Conservation (phyloP, 2,329 filamentous ascomycete species). For the Beauveria brongniartii region DNA sequence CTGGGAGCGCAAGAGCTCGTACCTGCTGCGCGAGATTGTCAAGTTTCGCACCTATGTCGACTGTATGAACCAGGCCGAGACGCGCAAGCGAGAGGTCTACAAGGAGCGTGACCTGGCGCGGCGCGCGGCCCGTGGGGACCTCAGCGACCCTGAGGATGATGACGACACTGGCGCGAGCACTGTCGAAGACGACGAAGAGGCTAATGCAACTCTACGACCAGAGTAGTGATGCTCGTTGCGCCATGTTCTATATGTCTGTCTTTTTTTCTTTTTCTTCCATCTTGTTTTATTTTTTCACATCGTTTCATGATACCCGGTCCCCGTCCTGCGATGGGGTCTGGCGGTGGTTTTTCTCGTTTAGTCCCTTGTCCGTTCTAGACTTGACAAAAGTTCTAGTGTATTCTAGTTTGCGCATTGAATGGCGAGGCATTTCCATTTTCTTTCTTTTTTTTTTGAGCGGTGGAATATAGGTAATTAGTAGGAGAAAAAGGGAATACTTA, state of each 20-base stretch:
- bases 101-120: constrained; percentile 45
- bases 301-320: neutral
- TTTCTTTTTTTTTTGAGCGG: neutral
- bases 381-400: neutral
- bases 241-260: neutral
- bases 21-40: constrained; percentile 86
- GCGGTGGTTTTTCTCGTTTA: neutral
- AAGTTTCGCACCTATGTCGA: constrained; percentile 97
- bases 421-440: neutral
- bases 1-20: constrained; percentile 93
- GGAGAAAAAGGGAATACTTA: neutral
- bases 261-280: neutral
- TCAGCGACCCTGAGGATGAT: constrained; percentile 27
- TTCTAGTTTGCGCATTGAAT: neutral
- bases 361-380: no score
- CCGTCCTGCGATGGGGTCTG: neutral
- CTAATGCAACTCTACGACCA: constrained; percentile 27
- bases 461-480: neutral
- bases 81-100: constrained; percentile 64
- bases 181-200: constrained; percentile 23
- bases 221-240: constrained; percentile 9
- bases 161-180: constrained; percentile 23
- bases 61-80: constrained; percentile 63
- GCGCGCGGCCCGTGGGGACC: constrained; percentile 40
- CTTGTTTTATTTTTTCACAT: neutral